Conservation (phyloP, 768 basidiomycete species). For the Cyclocybe aegerita region DNA sequence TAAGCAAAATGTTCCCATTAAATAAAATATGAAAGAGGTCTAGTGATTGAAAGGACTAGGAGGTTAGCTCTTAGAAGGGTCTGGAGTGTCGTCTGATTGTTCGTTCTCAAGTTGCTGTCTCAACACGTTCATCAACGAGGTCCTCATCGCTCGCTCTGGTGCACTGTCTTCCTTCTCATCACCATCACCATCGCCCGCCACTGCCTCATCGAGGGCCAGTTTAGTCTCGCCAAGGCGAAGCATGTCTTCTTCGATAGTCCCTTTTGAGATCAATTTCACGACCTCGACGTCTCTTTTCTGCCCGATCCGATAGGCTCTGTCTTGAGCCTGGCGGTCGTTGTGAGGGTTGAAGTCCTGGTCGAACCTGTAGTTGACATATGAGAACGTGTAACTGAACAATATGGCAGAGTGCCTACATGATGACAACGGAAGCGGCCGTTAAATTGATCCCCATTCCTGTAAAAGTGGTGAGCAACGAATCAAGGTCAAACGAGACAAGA, state of each 20-base stretch:
- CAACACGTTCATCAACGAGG: conserved; percentile 80
- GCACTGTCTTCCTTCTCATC: conserved; percentile 66
- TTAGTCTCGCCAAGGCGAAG: conserved; percentile 86
- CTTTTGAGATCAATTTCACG: conserved; percentile 87
- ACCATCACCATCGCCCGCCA: conserved; percentile 73
- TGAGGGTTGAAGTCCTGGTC: conserved; percentile 99
- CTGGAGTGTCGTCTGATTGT: conserved; percentile 26
- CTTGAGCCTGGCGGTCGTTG: conserved; percentile 97
- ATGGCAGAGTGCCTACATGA: conserved; percentile 56
- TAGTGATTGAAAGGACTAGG: no score
- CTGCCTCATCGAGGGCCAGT: conserved; percentile 89
- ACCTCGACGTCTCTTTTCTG: conserved; percentile 94
- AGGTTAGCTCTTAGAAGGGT: background rate
- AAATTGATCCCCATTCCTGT: conserved; percentile 92
- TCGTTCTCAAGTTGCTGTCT: conserved; percentile 77
- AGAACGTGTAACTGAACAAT: background rate
- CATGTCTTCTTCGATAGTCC: conserved; percentile 98
- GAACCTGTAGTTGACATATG: conserved; percentile 50
- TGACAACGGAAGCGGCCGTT: conserved; percentile 93
- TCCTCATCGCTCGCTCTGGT: conserved; percentile 81
- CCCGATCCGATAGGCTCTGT: conserved; percentile 95
- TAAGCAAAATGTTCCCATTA: background rate
- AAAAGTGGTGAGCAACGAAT: conserved; percentile 5
- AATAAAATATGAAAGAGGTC: conserved; percentile 1
- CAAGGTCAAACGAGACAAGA: background rate